phyloP scores from a whole-genome alignment of 2,329 filamentous ascomycete species.

The Sporothrix schenckii region DNA sequence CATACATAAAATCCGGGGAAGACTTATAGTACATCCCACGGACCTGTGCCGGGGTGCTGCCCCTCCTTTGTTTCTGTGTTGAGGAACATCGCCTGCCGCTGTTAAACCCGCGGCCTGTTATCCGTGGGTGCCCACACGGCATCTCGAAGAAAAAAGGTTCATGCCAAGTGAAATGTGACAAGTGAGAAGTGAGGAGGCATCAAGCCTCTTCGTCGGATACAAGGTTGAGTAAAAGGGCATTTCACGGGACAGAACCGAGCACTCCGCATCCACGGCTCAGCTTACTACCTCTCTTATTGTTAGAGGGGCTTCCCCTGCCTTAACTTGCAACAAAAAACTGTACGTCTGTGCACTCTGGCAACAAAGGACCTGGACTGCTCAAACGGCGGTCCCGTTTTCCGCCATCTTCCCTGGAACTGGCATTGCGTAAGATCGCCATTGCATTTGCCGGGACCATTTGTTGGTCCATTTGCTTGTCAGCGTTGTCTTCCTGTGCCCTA shows the following conservation, averaged over 20 bases:
- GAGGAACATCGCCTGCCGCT: background rate
- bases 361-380: background rate
- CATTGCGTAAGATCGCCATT: slow-evolving; percentile 26
- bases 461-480: background rate
- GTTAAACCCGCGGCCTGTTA: background rate
- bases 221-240: background rate
- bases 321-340: background rate
- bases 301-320: slow-evolving; percentile 2
- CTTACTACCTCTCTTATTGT: background rate
- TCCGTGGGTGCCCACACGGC: slow-evolving; percentile 6
- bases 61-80: background rate
- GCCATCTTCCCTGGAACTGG: slow-evolving; percentile 20
- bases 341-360: slow-evolving; percentile 1
- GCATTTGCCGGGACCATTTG: slow-evolving; percentile 1
- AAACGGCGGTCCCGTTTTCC: slow-evolving; percentile 12
- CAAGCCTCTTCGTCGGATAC: background rate
- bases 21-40: background rate
- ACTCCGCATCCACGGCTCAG: background rate
- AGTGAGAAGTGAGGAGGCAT: background rate
- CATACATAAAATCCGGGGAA: slow-evolving; percentile 21
- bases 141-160: slow-evolving; percentile 1
- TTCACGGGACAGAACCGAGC: background rate
- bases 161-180: background rate
- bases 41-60: background rate
- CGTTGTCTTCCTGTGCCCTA: background rate